Evolutionary conservation across 345 rosid genomes (phyloP).

Genomic region (Eucalyptus cloeziana): DNA sequence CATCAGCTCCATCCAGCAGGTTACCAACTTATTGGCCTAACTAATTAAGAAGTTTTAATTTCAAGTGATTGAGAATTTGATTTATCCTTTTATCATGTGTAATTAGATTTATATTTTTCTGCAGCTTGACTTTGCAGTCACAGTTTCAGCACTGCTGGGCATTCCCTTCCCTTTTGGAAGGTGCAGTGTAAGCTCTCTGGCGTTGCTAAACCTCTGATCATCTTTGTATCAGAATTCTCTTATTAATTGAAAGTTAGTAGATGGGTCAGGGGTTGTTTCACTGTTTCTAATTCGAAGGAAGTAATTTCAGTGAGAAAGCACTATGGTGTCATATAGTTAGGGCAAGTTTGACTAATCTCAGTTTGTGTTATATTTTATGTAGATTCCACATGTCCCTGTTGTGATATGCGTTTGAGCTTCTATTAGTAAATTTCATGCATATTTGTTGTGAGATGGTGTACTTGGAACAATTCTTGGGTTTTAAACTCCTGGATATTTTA

Average conservation of each 20-base stretch:
- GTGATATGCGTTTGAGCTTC: not conserved
- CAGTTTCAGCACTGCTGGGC: conserved; percentile 80
- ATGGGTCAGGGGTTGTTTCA: not conserved
- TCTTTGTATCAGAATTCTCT: not conserved
- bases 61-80: not conserved
- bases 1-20: conserved; percentile 74
- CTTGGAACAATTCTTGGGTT: not conserved
- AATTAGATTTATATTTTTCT: not conserved
- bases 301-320: not conserved
- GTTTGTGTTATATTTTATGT: not conserved
- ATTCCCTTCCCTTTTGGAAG: conserved; percentile 96
- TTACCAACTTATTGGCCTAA: conserved; percentile 3
- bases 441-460: not conserved
- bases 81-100: not conserved
- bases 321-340: not conserved
- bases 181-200: conserved; percentile 74
- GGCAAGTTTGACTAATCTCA: not conserved
- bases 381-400: not conserved
- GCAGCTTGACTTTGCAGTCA: conserved; percentile 96
- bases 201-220: not conserved
- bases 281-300: not conserved
- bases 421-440: not conserved
- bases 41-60: not conserved
- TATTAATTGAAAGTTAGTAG: not conserved
- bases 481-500: not conserved